Percentiles rank a stretch among this genome's conserved stretches.
phyloP scores from a whole-genome alignment of 2,329 filamentous ascomycete genomes.

The Alternaria gaisen region DNA sequence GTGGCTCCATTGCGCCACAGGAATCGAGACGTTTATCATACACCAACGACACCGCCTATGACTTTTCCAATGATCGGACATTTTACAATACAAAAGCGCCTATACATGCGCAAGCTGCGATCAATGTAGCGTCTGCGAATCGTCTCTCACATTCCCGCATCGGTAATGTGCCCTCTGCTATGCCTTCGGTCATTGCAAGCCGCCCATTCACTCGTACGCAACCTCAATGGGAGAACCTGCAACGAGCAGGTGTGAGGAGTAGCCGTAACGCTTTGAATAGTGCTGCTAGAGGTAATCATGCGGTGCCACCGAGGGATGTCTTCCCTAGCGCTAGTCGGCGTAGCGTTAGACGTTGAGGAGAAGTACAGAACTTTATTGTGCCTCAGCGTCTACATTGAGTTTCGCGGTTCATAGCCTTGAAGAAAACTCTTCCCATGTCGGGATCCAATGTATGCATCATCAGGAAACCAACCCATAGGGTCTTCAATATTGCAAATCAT shows the following conservation, averaged over 20 bases:
- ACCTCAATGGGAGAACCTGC: constrained; percentile 27
- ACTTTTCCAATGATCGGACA: constrained; percentile 7
- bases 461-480: background rate
- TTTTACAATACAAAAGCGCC: constrained; percentile 11
- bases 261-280: constrained; percentile 23
- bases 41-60: constrained; percentile 16
- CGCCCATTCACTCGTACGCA: constrained; percentile 21
- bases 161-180: constrained; percentile 24
- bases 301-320: constrained; percentile 11
- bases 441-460: background rate
- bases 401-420: background rate
- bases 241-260: constrained; percentile 36
- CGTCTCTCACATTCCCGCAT: constrained; percentile 16
- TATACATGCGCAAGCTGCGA: constrained; percentile 7
- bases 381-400: background rate
- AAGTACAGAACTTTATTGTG: background rate
- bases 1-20: constrained; percentile 25
- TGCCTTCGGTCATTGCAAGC: constrained; percentile 26
- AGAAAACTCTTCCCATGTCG: background rate
- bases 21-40: constrained; percentile 12
- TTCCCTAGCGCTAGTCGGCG: constrained; percentile 27
- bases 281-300: background rate
- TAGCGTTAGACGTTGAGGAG: constrained; percentile 29
- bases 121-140: constrained; percentile 14
- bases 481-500: background rate